phyloP scores from a whole-genome alignment of 805 yeast species.

The Metschnikowia borealis region DNA sequence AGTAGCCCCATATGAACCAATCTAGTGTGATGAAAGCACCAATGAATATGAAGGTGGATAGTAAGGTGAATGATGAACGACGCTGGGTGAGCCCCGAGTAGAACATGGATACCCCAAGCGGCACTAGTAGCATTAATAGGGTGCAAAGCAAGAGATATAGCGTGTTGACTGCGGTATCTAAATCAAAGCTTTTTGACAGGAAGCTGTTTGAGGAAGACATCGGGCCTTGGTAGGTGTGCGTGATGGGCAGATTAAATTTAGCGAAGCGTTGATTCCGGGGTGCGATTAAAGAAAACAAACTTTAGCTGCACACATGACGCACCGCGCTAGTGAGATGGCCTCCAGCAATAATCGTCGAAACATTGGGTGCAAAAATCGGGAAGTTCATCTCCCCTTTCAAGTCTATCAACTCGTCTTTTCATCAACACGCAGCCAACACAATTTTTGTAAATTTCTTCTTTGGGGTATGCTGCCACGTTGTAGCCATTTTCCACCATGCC shows the following conservation, averaged over 20 bases:
- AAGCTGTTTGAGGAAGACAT: background rate
- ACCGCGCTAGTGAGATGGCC: background rate
- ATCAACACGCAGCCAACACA: constrained; percentile 58
- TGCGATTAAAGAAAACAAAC: constrained; percentile 1
- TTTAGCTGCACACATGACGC: background rate
- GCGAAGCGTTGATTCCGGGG: constrained; percentile 3
- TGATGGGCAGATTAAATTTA: background rate
- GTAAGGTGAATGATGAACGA: constrained; percentile 38
- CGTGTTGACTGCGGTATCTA: constrained; percentile 19
- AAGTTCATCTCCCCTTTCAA: background rate
- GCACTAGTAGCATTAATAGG: constrained; percentile 26
- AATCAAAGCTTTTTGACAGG: constrained; percentile 2
- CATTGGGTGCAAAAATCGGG: constrained; percentile 7
- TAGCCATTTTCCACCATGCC: constrained; percentile 51
- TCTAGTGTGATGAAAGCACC: constrained; percentile 33
- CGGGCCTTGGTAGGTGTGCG: background rate
- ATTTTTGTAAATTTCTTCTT: constrained; percentile 37
- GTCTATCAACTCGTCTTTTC: constrained; percentile 31
- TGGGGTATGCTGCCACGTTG: constrained; percentile 44
- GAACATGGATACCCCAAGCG: constrained; percentile 36
- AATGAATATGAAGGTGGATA: constrained; percentile 32
- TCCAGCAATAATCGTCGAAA: constrained; percentile 12
- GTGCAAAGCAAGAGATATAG: constrained; percentile 37
- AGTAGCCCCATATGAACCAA: constrained; percentile 45
- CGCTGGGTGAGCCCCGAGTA: constrained; percentile 43